Evolutionary conservation across 2,329 filamentous ascomycete species (phyloP), one percentile per base, ranked within the genome.

Genomic region (Gaeumannomyces sp.): DNA sequence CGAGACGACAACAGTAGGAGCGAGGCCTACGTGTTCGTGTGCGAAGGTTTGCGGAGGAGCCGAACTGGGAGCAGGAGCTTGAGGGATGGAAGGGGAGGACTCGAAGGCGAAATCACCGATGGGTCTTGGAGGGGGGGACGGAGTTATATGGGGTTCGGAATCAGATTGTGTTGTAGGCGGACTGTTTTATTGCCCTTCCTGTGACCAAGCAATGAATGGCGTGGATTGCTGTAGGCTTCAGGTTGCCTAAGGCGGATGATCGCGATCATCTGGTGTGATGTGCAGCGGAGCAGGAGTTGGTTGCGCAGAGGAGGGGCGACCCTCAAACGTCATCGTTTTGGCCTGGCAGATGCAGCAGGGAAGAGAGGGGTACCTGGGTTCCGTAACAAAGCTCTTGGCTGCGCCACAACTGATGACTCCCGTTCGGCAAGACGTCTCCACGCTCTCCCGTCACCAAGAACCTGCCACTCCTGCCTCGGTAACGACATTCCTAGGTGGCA

Each of bases 241-340:
- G 29, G 29, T 25, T 28, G 29, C 57, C 57, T 29, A 59, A 59
- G 57, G 10, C 27, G 29, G 57, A 29, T 14, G 27, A 59, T 59
- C 57, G 27, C 25, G 45, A 50, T 61, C 61, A 65, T 64, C 59
- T n/a, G 45, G 50, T 22, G 27, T 59, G 57, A 59, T 28, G 56
- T 58, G 38, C n/a, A n/a, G 27, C 29, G 31, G 28, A 63, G 25
- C 50, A 61, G 25, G 22, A 53, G 5, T 45, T 14, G 19, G 45
- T n/a, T n/a, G n/a, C n/a, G n/a, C n/a, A n/a, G n/a, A n/a, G 19
- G 10, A 10, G 45, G 45, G 45, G 45, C 45, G 45, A 53, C 45
- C 22, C 38, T 5, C 5, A 28, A 66, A 66, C 65, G 65, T 66
- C 65, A 66, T 66, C 57, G 45, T 53, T 53, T 53, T 53, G 45